These are phyloP conservation scores for Ophioceras dolichostomum DNA, from an alignment of 2,329 filamentous ascomycete genomes.

Conservation along the genomic window DNA sequence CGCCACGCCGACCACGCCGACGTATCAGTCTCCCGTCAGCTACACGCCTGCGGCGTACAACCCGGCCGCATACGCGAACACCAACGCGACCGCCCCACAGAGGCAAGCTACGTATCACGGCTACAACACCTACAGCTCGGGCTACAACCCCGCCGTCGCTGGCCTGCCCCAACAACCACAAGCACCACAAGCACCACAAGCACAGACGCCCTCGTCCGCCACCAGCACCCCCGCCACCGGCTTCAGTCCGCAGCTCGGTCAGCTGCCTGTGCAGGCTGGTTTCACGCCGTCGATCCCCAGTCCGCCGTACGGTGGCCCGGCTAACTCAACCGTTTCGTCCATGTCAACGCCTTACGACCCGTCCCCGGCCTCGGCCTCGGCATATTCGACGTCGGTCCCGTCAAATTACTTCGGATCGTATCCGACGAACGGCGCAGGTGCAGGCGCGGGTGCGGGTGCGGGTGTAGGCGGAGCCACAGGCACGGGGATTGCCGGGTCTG, in stretches of 20 bases:
- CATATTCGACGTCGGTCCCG: constrained; percentile 13
- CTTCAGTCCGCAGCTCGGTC: not conserved
- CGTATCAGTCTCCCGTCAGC: constrained; percentile 25
- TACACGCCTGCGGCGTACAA: constrained; percentile 45
- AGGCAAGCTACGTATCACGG: constrained; percentile 38
- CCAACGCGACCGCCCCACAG: constrained; percentile 27
- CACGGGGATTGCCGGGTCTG: constrained; percentile 25
- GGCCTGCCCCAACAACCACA: too few species aligned
- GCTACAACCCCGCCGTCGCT: constrained; percentile 25
- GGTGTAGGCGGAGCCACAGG: too few species aligned
- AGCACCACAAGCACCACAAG: too few species aligned
- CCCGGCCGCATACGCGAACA: constrained; percentile 43
- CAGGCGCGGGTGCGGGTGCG: too few species aligned
- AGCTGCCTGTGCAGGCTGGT: constrained; percentile 12
- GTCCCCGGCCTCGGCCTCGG: constrained; percentile 12
- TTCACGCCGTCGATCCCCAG: constrained; percentile 4
- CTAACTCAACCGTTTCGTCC: not conserved
- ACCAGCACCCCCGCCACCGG: constrained; percentile 20
- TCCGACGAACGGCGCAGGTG: too few species aligned
- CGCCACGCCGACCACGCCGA: constrained; percentile 21
- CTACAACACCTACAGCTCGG: constrained; percentile 30
- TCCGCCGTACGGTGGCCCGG: constrained; percentile 10
- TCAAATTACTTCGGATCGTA: constrained; percentile 3
- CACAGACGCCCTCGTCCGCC: constrained; percentile 19
- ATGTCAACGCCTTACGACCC: constrained; percentile 9